Percentiles rank a stretch among this genome's conserved stretches.
Evolutionary conservation across 306 rosid genomes (phyloP).

Genomic region (Sicyos baderoa): DNA sequence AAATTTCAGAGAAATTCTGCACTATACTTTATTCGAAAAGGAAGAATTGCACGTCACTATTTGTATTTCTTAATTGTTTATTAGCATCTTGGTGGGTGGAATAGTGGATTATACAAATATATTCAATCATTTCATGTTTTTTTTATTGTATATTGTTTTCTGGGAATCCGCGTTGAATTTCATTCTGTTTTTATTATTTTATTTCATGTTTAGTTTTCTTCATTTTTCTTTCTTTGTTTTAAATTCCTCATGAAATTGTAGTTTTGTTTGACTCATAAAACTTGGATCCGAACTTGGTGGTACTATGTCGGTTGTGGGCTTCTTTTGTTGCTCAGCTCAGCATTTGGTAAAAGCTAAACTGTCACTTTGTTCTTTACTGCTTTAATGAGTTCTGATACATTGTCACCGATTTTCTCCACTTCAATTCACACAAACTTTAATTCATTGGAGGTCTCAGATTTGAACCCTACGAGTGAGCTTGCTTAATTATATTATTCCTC

Average conservation of each 20-base stretch:
- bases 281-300: slow-evolving; percentile 22
- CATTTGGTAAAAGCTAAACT: slow-evolving; percentile 26
- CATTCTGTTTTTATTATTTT: neutral
- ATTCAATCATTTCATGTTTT: neutral
- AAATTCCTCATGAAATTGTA: neutral
- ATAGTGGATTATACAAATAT: slow-evolving; percentile 13
- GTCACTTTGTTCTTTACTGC: slow-evolving; percentile 34
- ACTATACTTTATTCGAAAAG: neutral
- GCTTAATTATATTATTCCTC: too few relatives aligned
- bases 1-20: neutral
- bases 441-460: too few relatives aligned
- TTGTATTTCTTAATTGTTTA: neutral
- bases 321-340: slow-evolving; percentile 29
- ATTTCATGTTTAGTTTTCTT: neutral
- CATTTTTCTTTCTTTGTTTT: neutral
- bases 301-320: slow-evolving; percentile 21
- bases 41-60: slow-evolving; percentile 13
- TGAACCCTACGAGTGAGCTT: too few relatives aligned
- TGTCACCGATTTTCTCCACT: neutral
- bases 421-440: neutral
- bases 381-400: slow-evolving; percentile 29
- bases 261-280: slow-evolving; percentile 22
- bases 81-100: slow-evolving; percentile 12
- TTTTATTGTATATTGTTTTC: neutral
- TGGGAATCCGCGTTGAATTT: slow-evolving; percentile 11